Conservation (phyloP, 2,329 filamentous ascomycete species). For the Akanthomyces lecanii region DNA sequence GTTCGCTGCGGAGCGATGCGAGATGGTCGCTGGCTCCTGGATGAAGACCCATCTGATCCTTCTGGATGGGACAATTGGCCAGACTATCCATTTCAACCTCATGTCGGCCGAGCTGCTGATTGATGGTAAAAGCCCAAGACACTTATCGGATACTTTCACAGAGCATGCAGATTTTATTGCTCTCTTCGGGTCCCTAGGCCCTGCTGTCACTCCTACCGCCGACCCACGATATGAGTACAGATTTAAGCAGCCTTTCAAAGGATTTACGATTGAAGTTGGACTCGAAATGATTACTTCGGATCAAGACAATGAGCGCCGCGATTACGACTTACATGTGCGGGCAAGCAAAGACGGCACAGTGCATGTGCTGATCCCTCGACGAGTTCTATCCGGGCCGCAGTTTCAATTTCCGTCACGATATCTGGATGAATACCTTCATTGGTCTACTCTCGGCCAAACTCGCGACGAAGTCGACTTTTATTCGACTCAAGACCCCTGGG, state of each 20-base stretch:
- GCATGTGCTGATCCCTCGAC: background rate
- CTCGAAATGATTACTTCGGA: background rate
- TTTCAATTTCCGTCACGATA: background rate
- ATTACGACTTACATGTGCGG: background rate
- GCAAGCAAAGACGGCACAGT: background rate
- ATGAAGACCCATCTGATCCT: background rate
- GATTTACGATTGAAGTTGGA: background rate
- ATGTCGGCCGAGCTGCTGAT: background rate
- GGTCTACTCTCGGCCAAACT: background rate
- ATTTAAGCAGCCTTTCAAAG: background rate
- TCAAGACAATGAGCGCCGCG: background rate
- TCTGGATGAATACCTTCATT: background rate
- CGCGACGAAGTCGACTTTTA: background rate
- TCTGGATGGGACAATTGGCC: rapidly evolving
- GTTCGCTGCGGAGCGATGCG: too few relatives aligned
- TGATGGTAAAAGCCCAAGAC: background rate
- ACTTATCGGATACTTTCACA: background rate
- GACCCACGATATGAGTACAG: background rate
- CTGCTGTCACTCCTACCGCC: background rate
- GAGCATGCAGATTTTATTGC: background rate
- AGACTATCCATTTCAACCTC: conserved; percentile 18
- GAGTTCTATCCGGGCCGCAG: background rate
- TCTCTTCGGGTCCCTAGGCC: background rate
- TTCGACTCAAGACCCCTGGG: background rate
- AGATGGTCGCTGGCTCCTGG: background rate